Evolutionary conservation across 176 grass and related monocot species (phyloP).

Genomic region (Carex scoparia): DNA sequence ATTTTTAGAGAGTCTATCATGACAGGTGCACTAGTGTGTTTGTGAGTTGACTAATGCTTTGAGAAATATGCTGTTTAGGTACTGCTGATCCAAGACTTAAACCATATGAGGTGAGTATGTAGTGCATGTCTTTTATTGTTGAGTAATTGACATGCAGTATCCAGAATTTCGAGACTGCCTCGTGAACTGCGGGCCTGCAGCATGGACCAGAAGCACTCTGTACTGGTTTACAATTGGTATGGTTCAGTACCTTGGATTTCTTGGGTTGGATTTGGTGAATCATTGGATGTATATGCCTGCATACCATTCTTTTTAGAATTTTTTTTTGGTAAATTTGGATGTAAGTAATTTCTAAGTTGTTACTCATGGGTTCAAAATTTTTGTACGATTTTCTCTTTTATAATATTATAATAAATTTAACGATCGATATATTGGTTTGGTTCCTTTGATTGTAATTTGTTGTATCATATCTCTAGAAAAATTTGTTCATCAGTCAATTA

Average conservation of each 20-base stretch:
- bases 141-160: constrained; percentile 32
- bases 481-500: too few relatives aligned
- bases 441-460: too few relatives aligned
- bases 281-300: background rate
- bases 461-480: too few relatives aligned
- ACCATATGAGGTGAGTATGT: constrained; percentile 63
- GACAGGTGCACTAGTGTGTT: constrained; percentile 39
- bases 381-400: too few relatives aligned
- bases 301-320: too few relatives aligned
- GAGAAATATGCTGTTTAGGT: too few relatives aligned
- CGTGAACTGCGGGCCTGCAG: constrained; percentile 40
- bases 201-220: constrained; percentile 31
- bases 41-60: too few relatives aligned
- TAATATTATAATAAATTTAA: too few relatives aligned
- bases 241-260: constrained; percentile 13
- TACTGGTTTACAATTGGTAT: background rate
- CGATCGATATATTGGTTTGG: too few relatives aligned
- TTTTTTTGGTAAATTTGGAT: too few relatives aligned
- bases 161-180: constrained; percentile 53
- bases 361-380: too few relatives aligned
- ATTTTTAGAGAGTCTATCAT: background rate
- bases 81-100: background rate
- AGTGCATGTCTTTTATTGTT: constrained; percentile 74
- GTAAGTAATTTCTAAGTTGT: too few relatives aligned
- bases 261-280: background rate